Evolutionary conservation across 805 yeast species (phyloP), one percentile per base, ranked within the genome.

Genomic region (Kodamaea sagamina): DNA sequence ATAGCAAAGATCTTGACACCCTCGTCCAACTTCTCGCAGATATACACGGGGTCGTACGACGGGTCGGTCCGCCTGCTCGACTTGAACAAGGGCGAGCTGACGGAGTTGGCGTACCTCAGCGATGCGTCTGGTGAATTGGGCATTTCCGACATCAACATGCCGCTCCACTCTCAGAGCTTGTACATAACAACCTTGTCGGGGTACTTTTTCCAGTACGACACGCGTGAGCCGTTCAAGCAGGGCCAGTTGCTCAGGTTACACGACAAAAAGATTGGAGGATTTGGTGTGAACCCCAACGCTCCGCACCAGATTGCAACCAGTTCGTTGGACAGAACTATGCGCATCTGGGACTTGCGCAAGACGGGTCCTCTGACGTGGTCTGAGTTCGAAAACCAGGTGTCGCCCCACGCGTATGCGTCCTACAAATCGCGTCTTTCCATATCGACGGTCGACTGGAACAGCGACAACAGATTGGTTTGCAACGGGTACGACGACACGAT

Each of bases 401-500:
- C 83, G 4, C 82, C 82, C 0, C 77, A 73, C 46, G 55, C 71
- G 25, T 65, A 74, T 25, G 90, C 89, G 0, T 70, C 78, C 4
- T 92, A 82, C 59, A 62, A 73, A 21, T 86, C 95, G 4, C 68
- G 96, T 45, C 68, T 93, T 27, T 87, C 96, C 42, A 80, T 93
- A 1, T 85, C 95, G 37, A 80, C 86, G 17, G 86, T 89, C 0
- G 95, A 89, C 42, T 92, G 96, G 87, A 86, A 82, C 56, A 58
- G 70, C 10, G 76, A 79, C 17, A 78, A 78, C 41, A 77, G 80
- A 29, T 69, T 92, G 37, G 96, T 93, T 0, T 86, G 95, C 62
- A 92, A 93, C 60, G 97, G 98, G 0, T 92, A 92, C 57, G 98
- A 87, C 58, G 92, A 90, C 56, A 81, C 88, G 0, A 77, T 92